Percentiles rank a stretch among this genome's conserved stretches.
Evolutionary conservation across 2,329 filamentous ascomycete species (phyloP).

Genomic region (Neopestalotiopsis rosae): DNA sequence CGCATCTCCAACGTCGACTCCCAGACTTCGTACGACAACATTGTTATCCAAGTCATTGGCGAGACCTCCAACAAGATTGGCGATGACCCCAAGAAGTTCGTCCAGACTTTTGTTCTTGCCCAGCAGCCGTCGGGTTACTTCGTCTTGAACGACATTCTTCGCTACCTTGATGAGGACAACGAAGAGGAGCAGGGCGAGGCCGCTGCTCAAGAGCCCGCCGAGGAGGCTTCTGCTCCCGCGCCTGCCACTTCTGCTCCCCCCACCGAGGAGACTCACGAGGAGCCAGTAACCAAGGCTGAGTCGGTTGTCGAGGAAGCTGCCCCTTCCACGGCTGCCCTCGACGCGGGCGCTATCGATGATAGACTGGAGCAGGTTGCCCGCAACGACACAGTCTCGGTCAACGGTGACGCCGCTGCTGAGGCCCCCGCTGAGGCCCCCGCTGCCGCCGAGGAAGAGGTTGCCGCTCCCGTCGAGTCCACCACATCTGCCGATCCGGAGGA

Average conservation of each 20-base stretch:
- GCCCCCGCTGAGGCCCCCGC: constrained; percentile 34
- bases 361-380: constrained; percentile 62
- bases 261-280: constrained; percentile 36
- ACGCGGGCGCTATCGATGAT: constrained; percentile 60
- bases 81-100: constrained; percentile 87
- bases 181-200: constrained; percentile 71
- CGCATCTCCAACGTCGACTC: constrained; percentile 98
- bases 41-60: constrained; percentile 97
- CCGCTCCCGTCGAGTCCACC: constrained; percentile 42
- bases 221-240: constrained; percentile 33
- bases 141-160: constrained; percentile 96
- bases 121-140: constrained; percentile 97
- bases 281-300: constrained; percentile 38
- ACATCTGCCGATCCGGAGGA: constrained; percentile 52
- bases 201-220: constrained; percentile 27
- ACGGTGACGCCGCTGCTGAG: constrained; percentile 16
- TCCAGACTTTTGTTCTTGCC: constrained; percentile 96
- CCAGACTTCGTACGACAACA: constrained; percentile 89
- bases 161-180: constrained; percentile 85
- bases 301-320: constrained; percentile 40
- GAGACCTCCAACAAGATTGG: constrained; percentile 94
- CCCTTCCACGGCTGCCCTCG: constrained; percentile 31
- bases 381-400: constrained; percentile 33
- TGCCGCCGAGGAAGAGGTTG: constrained; percentile 37
- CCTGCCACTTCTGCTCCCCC: constrained; percentile 14